These are phyloP conservation scores for Penicillium lagena DNA, from an alignment of 495 filamentous ascomycete species.

Conservation along the genomic window DNA sequence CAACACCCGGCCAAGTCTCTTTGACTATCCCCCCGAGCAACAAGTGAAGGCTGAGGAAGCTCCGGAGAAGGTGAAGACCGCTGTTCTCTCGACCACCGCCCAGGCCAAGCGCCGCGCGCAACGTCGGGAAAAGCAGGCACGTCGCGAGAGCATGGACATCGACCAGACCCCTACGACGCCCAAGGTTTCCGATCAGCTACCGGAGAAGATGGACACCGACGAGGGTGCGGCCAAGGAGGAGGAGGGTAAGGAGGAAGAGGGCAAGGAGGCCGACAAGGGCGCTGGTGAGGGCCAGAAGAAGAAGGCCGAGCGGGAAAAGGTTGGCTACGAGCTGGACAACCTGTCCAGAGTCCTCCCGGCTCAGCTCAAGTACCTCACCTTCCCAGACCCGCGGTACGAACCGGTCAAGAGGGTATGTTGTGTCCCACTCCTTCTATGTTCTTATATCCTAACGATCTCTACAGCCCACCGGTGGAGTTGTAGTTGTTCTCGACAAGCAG, in stretches of 20 bases:
- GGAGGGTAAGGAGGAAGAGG: conserved; percentile 50
- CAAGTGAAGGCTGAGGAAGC: conserved; percentile 91
- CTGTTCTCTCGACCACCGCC: conserved; percentile 91
- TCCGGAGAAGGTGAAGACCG: conserved; percentile 89
- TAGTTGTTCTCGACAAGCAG: conserved; percentile 80
- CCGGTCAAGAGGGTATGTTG: conserved; percentile 86
- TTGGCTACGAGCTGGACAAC: conserved; percentile 93
- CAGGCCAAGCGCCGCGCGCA: conserved; percentile 91
- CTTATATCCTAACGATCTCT: conserved; percentile 36
- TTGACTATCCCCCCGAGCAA: conserved; percentile 95
- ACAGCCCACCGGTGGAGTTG: conserved; percentile 88
- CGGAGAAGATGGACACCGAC: conserved; percentile 89
- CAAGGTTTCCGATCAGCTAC: conserved; percentile 56
- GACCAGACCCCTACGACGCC: conserved; percentile 72
- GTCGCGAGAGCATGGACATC: conserved; percentile 79
- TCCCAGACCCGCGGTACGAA: conserved; percentile 78
- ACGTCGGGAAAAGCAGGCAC: conserved; percentile 65
- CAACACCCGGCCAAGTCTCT: conserved; percentile 87
- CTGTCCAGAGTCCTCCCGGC: conserved; percentile 91
- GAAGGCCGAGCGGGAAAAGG: conserved; percentile 92
- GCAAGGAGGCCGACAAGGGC: conserved; percentile 62
- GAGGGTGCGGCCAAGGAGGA: conserved; percentile 56
- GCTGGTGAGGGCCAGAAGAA: conserved; percentile 55
- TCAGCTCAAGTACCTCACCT: conserved; percentile 92
- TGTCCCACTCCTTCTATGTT: conserved; percentile 1